Percentiles rank a stretch among this genome's conserved stretches.
Evolutionary conservation across 441 rosid genomes (phyloP).

Genomic region (Macaranga tanarius): DNA sequence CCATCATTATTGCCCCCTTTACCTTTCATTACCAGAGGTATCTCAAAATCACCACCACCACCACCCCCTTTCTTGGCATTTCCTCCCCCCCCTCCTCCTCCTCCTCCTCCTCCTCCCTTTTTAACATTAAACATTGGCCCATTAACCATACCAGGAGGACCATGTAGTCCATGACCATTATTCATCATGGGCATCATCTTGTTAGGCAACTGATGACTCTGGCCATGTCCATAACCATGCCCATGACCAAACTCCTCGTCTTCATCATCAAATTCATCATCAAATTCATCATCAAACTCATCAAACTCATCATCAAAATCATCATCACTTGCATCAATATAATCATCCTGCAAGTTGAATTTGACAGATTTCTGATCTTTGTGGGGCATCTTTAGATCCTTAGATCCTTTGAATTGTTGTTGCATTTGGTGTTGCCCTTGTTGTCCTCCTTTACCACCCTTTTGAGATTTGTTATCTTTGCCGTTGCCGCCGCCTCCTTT

Average conservation of each 20-base stretch:
- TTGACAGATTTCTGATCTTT: slow-evolving; percentile 72
- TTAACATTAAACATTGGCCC: slow-evolving; percentile 19
- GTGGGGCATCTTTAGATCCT: slow-evolving; percentile 39
- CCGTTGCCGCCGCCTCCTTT: slow-evolving; percentile 37
- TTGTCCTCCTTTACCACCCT: slow-evolving; percentile 55
- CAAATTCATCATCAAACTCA: slow-evolving; percentile 42
- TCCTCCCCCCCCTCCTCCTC: slow-evolving; percentile 20
- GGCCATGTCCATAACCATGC: slow-evolving; percentile 41
- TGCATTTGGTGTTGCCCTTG: slow-evolving; percentile 49
- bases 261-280: slow-evolving; percentile 49
- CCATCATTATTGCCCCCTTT: slow-evolving; percentile 39
- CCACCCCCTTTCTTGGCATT: slow-evolving; percentile 28
- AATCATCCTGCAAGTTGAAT: slow-evolving; percentile 52
- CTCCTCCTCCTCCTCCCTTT: slow-evolving; percentile 26
- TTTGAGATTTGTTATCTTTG: slow-evolving; percentile 60
- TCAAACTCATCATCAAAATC: slow-evolving; percentile 38
- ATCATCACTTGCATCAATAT: slow-evolving; percentile 42
- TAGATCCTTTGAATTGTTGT: slow-evolving; percentile 50
- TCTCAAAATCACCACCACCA: slow-evolving; percentile 28
- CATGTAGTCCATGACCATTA: slow-evolving; percentile 24
- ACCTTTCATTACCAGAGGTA: slow-evolving; percentile 28
- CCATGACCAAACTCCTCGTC: slow-evolving; percentile 38
- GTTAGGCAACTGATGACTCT: slow-evolving; percentile 24
- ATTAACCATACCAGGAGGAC: slow-evolving; percentile 28
- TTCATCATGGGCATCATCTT: no score